Conservation (phyloP, 1,284 basidiomycete species). For the Ustilago shanxiensis region DNA sequence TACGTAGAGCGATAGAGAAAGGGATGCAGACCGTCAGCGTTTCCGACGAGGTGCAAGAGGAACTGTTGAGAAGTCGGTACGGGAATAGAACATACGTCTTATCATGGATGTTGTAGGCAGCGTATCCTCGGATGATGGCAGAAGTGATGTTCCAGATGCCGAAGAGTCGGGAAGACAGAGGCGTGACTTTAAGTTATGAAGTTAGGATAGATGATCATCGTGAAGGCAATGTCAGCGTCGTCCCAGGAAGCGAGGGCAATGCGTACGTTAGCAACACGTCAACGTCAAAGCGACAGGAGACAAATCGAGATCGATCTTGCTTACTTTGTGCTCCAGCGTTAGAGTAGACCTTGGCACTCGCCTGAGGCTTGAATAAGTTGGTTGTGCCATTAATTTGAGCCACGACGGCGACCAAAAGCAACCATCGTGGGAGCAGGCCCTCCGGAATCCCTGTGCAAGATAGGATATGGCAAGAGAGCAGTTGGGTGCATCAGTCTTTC, state of each 20-base stretch:
- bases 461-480: background rate
- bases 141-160: slow-evolving; percentile 68
- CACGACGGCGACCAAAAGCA: slow-evolving; percentile 56
- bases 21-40: background rate
- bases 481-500: background rate
- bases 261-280: too few species aligned
- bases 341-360: slow-evolving; percentile 64
- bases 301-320: background rate
- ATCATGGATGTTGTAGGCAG: slow-evolving; percentile 65
- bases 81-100: slow-evolving; percentile 34
- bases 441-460: slow-evolving; percentile 45
- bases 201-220: background rate
- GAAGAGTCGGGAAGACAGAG: slow-evolving; percentile 63
- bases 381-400: slow-evolving; percentile 62
- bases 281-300: background rate
- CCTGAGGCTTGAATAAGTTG: slow-evolving; percentile 57
- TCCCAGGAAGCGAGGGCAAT: too few species aligned
- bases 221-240: background rate
- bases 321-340: slow-evolving; percentile 47
- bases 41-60: background rate
- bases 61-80: too few species aligned
- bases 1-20: background rate
- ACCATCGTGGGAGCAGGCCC: slow-evolving; percentile 63
- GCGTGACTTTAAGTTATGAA: slow-evolving; percentile 44
- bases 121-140: slow-evolving; percentile 64